These are phyloP conservation scores for Fusarium anthophilum DNA, from an alignment of 2,329 filamentous ascomycete species.

Conservation along the genomic window DNA sequence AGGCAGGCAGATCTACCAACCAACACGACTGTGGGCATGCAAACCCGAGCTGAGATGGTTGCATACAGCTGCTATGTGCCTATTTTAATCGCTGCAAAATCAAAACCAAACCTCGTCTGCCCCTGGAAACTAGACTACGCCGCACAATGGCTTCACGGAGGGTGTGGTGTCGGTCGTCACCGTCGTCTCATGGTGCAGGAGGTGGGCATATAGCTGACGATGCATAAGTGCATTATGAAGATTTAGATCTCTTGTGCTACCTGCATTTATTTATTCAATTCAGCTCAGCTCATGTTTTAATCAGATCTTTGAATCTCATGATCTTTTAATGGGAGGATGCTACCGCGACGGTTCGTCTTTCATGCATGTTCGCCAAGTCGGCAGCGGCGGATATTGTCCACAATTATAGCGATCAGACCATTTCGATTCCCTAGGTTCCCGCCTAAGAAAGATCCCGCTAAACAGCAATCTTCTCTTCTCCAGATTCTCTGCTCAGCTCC, in stretches of 20 bases:
- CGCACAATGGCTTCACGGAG: background rate
- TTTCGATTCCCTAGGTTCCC: background rate
- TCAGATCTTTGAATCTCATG: background rate
- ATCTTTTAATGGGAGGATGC: background rate
- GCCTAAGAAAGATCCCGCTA: background rate
- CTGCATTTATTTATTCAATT: background rate
- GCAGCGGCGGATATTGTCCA: conserved; percentile 25
- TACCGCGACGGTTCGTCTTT: background rate
- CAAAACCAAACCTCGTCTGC: background rate
- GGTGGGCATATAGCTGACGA: background rate
- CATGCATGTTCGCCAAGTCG: conserved; percentile 30
- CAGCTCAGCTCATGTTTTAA: background rate
- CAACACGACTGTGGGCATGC: background rate
- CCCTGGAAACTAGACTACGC: conserved; percentile 14
- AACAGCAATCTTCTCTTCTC: background rate
- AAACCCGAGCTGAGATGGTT: conserved; percentile 18
- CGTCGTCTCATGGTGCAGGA: background rate
- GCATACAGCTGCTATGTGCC: background rate
- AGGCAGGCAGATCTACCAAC: background rate
- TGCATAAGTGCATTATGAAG: background rate
- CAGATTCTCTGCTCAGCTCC: background rate
- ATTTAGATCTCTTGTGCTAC: background rate
- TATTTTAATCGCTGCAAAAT: conserved; percentile 11
- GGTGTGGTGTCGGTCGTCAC: conserved; percentile 7
- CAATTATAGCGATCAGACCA: conserved; percentile 2